Base-by-base conservation (phyloP, 495 filamentous ascomycete genomes). In the Xylaria sp. region DNA sequence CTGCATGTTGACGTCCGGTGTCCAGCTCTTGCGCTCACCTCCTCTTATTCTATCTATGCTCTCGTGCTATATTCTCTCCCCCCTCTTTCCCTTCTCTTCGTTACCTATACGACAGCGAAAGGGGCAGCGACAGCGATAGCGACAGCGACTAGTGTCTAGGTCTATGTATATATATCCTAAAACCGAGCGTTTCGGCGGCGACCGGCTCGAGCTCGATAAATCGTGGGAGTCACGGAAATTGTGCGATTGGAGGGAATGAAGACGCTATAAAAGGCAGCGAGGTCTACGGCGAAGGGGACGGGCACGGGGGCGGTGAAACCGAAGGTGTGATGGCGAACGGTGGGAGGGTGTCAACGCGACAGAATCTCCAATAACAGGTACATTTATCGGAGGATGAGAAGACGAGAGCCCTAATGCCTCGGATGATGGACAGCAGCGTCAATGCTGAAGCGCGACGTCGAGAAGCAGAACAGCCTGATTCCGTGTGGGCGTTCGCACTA, bases 1-100 rank as follows among this genome's bases (percentile, higher is more conserved):
- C 73, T 83, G 84, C 82, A 85, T 85, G 41, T 72, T 67, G 73
- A 62, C 61, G 19, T 67, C 35, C 31, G 33, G 29, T 69, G 50
- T 57, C 48, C 35, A 37, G 41, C 40, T 29, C 41, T 15, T 33
- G 35, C 66, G 37, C 40, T 46, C 46, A 26, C 68, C 46, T 53
- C 69, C 52, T 76, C 64, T 71, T n/a, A n/a, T n/a, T 58, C 40
- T 72, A 68, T 43, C 17, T 67, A 21, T 61, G 26, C 35, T 70
- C 67, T 44, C 62, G 71, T 68, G 63, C 71, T 71, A 71, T 50
- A 69, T 58, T 73, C 61, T 63, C 69, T 55, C 37, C 66, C 50
- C 40, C 52, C 41, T 61, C 11, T 12, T 17, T 26, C 50, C 40
- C 52, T 29, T 61, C 11, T 12, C 24, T 26, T 53, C 24, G 9